Evolutionary conservation across 1,284 basidiomycete species (phyloP).

Genomic region (Moniliophthora roreri): DNA sequence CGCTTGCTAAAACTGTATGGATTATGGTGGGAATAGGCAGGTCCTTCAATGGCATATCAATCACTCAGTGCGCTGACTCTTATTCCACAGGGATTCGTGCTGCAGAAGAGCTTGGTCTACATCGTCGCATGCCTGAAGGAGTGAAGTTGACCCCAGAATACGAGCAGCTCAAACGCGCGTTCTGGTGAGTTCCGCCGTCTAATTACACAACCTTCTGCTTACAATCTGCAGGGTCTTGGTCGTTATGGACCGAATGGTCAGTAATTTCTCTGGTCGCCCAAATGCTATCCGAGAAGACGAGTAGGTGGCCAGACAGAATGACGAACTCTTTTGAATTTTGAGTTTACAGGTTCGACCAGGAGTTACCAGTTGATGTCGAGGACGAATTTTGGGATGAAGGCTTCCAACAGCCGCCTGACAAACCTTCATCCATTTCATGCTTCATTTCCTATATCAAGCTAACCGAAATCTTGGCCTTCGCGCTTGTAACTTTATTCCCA

Average conservation of each 20-base stretch:
- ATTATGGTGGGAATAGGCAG: conserved; percentile 14
- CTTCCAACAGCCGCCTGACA: conserved; percentile 49
- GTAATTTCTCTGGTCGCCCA: conserved; percentile 71
- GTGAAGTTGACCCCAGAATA: conserved; percentile 41
- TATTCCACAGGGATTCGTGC: conserved; percentile 39
- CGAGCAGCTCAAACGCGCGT: conserved; percentile 70
- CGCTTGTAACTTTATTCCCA: conserved; percentile 51
- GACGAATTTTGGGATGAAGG: conserved; percentile 64
- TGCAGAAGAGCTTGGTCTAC: conserved; percentile 44
- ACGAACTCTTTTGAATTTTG: neutral
- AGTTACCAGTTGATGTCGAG: conserved; percentile 64
- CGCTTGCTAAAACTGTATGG: conserved; percentile 22
- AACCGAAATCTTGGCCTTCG: conserved; percentile 56
- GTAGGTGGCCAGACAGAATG: conserved; percentile 35
- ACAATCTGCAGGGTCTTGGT: conserved; percentile 48
- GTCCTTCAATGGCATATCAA: conserved; percentile 13
- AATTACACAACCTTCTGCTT: neutral
- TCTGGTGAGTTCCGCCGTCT: conserved; percentile 48
- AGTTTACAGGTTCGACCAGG: conserved; percentile 58
- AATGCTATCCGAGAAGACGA: conserved; percentile 79
- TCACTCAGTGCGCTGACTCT: conserved; percentile 26
- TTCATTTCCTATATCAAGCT: conserved; percentile 57
- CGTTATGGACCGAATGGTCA: conserved; percentile 56
- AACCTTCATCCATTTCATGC: conserved; percentile 44
- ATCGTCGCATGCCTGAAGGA: conserved; percentile 43